Conservation (phyloP, 2,329 filamentous ascomycete genomes). For the Arachnomyces sp. region DNA sequence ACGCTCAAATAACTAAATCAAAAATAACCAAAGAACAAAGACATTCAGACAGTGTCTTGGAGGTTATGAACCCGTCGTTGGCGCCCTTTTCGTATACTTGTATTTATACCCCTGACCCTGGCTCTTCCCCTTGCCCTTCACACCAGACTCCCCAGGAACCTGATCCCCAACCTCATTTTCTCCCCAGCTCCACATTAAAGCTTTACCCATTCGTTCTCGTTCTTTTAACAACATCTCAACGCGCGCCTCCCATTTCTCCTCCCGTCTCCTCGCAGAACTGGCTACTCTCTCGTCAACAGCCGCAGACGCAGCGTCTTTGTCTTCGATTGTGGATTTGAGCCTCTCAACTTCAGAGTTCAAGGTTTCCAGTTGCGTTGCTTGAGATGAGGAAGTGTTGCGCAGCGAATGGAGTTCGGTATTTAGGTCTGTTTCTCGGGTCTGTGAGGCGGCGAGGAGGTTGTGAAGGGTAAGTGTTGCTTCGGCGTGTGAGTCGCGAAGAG, state of each 20-base stretch:
- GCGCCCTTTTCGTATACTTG: constrained; percentile 23
- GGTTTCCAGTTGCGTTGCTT: constrained; percentile 20
- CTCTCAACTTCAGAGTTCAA: constrained; percentile 27
- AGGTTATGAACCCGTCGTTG: no score
- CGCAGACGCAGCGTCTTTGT: constrained; percentile 33
- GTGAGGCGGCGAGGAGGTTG: constrained; percentile 24
- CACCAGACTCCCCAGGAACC: constrained; percentile 13
- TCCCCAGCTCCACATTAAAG: constrained; percentile 33
- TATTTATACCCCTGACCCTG: constrained; percentile 32
- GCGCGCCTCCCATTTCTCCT: constrained; percentile 36
- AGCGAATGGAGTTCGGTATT: constrained; percentile 24
- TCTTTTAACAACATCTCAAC: constrained; percentile 35
- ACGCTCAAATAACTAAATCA: no score
- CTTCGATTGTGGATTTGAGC: constrained; percentile 27
- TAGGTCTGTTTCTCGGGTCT: constrained; percentile 28
- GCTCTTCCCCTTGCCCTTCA: constrained; percentile 17
- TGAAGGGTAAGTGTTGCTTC: constrained; percentile 30
- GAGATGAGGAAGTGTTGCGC: constrained; percentile 15
- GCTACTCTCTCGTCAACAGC: constrained; percentile 34
- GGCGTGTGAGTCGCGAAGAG: constrained; percentile 30
- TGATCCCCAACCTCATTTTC: constrained; percentile 32
- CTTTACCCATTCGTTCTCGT: constrained; percentile 33
- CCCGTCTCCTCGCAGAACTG: constrained; percentile 33
- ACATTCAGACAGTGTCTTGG: no score
- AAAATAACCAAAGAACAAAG: no score